phyloP scores from a whole-genome alignment of 331 rosid species.

The Arachis monticola region DNA sequence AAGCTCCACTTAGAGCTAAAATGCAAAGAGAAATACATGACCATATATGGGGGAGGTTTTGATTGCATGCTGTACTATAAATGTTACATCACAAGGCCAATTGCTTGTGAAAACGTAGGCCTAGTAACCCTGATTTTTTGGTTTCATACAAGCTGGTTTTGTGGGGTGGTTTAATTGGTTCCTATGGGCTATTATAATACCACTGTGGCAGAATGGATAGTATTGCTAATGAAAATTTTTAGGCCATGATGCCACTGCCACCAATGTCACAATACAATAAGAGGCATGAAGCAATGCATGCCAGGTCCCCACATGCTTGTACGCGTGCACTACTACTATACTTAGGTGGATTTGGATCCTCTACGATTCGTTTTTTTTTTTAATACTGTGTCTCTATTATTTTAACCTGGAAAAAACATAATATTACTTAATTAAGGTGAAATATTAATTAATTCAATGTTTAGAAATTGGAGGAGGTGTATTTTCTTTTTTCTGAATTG shows the following conservation, averaged over 20 bases:
- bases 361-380: background rate
- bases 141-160: conserved; percentile 13
- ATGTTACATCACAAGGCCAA: conserved; percentile 21
- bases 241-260: background rate
- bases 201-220: background rate
- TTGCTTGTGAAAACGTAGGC: conserved; percentile 1
- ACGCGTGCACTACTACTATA: background rate
- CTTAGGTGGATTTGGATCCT: conserved; percentile 1
- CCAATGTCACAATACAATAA: background rate
- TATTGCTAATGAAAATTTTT: background rate
- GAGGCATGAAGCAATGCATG: background rate
- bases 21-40: background rate
- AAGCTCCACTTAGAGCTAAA: background rate
- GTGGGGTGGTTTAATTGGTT: conserved; percentile 25
- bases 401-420: background rate
- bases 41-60: conserved; percentile 34
- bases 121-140: background rate
- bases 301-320: background rate
- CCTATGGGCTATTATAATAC: background rate
- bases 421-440: background rate
- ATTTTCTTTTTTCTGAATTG: background rate
- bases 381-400: too few species aligned
- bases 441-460: background rate
- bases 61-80: conserved; percentile 20
- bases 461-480: background rate